phyloP scores from a whole-genome alignment of 257 asterid species.

The Catharanthus roseus region DNA sequence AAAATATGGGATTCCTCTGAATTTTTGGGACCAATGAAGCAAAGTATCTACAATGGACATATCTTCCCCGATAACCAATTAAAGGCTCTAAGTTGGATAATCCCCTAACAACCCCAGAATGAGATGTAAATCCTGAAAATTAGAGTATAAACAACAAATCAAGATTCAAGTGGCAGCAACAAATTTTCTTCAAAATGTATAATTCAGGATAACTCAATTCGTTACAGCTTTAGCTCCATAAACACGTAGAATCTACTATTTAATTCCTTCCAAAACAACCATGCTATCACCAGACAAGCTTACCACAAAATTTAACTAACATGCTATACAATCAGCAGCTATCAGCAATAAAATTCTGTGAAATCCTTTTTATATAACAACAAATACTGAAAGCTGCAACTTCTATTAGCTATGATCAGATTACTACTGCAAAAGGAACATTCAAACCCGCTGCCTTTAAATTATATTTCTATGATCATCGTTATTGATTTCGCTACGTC shows the following conservation, averaged over 20 bases:
- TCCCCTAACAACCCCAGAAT: conserved; percentile 13
- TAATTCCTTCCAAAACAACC: not conserved
- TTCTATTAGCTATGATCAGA: not conserved
- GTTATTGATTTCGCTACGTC: not conserved
- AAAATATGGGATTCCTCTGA: conserved; percentile 52
- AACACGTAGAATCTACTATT: not conserved
- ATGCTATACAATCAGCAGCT: not conserved
- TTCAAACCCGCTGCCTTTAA: not conserved
- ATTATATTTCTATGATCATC: not conserved
- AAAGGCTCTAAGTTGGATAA: not conserved
- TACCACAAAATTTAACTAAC: not conserved
- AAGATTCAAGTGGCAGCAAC: not conserved
- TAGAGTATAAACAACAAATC: not conserved
- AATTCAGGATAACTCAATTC: not conserved
- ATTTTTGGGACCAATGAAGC: conserved; percentile 45
- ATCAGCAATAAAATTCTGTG: not conserved
- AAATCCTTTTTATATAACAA: not conserved
- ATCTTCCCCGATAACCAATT: conserved; percentile 18
- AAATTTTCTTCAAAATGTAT: not conserved
- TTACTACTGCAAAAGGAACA: not conserved
- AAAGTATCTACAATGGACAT: conserved; percentile 33
- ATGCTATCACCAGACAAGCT: not conserved
- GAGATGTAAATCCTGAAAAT: not conserved
- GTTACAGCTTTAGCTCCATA: not conserved
- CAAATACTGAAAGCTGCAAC: not conserved